phyloP scores from a whole-genome alignment of 768 basidiomycete species.

The Pleurotus cornucopiae region DNA sequence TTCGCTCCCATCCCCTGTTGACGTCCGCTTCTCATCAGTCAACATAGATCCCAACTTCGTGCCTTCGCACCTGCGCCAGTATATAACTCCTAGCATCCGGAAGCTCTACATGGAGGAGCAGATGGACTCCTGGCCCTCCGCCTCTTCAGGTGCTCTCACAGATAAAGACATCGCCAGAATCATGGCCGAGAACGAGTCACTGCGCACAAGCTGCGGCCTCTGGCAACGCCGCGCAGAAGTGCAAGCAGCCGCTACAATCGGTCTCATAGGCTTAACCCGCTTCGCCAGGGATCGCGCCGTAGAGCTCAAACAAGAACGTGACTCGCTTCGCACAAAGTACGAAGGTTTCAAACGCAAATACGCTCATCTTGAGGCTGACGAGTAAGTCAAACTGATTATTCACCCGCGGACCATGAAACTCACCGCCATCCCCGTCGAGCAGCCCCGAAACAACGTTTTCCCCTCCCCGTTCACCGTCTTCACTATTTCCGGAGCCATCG shows the following conservation, averaged over 20 bases:
- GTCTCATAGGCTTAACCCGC: slow-evolving; percentile 39
- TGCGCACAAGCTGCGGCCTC: slow-evolving; percentile 36
- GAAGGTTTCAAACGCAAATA: slow-evolving; percentile 19
- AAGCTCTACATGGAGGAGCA: slow-evolving; percentile 46
- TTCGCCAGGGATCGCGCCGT: slow-evolving; percentile 36
- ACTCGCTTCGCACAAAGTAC: slow-evolving; percentile 32
- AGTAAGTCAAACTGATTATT: not conserved
- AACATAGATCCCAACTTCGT: slow-evolving; percentile 43
- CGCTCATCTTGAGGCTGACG: slow-evolving; percentile 6
- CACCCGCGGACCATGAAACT: not conserved
- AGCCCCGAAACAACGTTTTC: slow-evolving; percentile 7
- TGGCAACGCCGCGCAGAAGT: slow-evolving; percentile 48
- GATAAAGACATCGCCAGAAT: slow-evolving; percentile 34
- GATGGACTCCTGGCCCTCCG: slow-evolving; percentile 13
- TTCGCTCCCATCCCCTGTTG: not conserved
- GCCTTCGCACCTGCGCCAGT: slow-evolving; percentile 55
- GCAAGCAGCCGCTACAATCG: slow-evolving; percentile 43
- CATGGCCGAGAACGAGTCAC: slow-evolving; percentile 37
- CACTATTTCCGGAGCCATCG: not conserved
- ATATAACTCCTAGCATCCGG: slow-evolving; percentile 55
- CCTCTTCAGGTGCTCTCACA: slow-evolving; percentile 14
- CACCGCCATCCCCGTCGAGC: not conserved
- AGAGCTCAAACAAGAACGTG: slow-evolving; percentile 32
- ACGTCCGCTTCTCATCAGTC: slow-evolving; percentile 25
- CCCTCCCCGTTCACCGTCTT: slow-evolving; percentile 1